Conservation (phyloP, 2,329 filamentous ascomycete species). For the Fusarium nodosum region DNA sequence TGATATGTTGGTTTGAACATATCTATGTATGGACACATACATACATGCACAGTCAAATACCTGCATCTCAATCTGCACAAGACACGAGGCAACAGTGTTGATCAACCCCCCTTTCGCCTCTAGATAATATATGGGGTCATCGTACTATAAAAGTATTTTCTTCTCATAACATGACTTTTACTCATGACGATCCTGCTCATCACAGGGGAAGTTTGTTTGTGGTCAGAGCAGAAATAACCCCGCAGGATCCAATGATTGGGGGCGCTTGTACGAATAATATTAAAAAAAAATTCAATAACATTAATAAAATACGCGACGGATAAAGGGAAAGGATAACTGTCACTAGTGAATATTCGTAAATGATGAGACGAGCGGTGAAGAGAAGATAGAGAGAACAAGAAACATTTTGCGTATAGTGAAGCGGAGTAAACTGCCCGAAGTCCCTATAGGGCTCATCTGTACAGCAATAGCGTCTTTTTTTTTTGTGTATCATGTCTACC, state of each 20-base stretch:
- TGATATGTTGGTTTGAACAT: not conserved
- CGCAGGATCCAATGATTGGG: slow-evolving; percentile 31
- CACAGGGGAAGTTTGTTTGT: slow-evolving; percentile 20
- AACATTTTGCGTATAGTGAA: slow-evolving; percentile 2
- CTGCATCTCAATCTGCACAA: slow-evolving; percentile 21
- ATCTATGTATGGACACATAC: not conserved
- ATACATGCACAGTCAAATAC: slow-evolving; percentile 3
- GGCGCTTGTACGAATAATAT: slow-evolving; percentile 31
- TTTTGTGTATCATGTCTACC: not conserved
- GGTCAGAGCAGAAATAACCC: slow-evolving; percentile 11
- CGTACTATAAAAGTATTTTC: slow-evolving; percentile 6
- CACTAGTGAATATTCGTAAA: not conserved
- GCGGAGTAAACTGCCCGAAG: slow-evolving; percentile 22
- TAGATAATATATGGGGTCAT: slow-evolving; percentile 3
- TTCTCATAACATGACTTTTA: slow-evolving; percentile 23
- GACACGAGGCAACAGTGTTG: slow-evolving; percentile 32
- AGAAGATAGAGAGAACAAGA: not conserved
- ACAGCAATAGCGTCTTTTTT: slow-evolving; percentile 13
- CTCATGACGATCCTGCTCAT: slow-evolving; percentile 21
- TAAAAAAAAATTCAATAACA: not conserved
- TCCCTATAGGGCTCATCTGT: slow-evolving; percentile 25
- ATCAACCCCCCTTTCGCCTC: slow-evolving; percentile 6
- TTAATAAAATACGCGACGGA: slow-evolving; percentile 14
- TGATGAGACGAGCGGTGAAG: slow-evolving; percentile 32
- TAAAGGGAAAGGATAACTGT: slow-evolving; percentile 12